Conservation (phyloP, 2,329 filamentous ascomycete genomes). For the Elsinoe ampelina region DNA sequence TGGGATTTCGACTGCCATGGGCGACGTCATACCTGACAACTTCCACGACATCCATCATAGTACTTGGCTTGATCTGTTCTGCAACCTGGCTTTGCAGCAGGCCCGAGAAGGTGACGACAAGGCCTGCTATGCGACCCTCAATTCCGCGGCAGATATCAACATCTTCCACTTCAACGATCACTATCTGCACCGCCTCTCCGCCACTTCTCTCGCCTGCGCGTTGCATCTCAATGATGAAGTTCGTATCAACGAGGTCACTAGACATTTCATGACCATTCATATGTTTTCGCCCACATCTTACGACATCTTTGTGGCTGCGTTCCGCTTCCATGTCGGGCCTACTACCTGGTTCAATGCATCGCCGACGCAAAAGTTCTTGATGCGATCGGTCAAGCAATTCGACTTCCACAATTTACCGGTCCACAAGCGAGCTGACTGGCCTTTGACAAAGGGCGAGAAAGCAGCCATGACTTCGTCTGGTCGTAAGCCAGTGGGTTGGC, state of each 20-base stretch:
- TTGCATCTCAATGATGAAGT: conserved; percentile 69
- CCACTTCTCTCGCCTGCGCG: conserved; percentile 52
- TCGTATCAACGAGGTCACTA: conserved; percentile 62
- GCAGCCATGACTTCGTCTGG: conserved; percentile 33
- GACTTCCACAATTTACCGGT: conserved; percentile 57
- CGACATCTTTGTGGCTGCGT: conserved; percentile 71
- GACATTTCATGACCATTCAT: conserved; percentile 77
- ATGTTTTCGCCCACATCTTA: conserved; percentile 74
- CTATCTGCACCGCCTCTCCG: conserved; percentile 22
- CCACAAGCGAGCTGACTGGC: conserved; percentile 37
- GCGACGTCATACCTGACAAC: conserved; percentile 33
- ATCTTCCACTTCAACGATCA: conserved; percentile 59
- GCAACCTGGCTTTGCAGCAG: conserved; percentile 73
- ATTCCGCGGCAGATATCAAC: conserved; percentile 65
- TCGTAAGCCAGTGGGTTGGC: conserved; percentile 21
- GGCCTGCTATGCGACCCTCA: conserved; percentile 71
- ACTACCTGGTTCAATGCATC: conserved; percentile 69
- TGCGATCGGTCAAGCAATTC: conserved; percentile 84
- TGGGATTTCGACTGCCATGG: conserved; percentile 8
- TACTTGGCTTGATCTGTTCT: conserved; percentile 81
- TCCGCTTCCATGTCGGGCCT: conserved; percentile 63
- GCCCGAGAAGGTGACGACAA: conserved; percentile 57
- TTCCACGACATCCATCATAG: conserved; percentile 75
- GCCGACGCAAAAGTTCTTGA: conserved; percentile 78
- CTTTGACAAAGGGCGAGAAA: conserved; percentile 30